A percentile compares a stretch with the other conserved stretches of the same genome.
These are phyloP conservation scores for Ettlia oleoabundans DNA, from an alignment of 139 green algal species.

Conservation along the genomic window DNA sequence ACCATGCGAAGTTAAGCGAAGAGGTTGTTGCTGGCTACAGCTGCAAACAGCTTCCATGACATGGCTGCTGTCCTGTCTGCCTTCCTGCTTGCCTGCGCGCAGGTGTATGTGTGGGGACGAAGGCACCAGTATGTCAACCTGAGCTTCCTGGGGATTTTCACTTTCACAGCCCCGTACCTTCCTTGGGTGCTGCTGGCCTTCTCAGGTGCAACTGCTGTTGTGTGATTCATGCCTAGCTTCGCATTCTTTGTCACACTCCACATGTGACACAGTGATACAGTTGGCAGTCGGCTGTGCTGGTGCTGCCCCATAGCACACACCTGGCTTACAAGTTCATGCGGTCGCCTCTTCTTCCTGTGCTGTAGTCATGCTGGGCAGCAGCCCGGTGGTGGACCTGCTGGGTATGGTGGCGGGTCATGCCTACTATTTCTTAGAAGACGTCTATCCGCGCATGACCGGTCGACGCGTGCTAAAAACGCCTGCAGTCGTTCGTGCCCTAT, in stretches of 20 bases:
- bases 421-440: slow-evolving; percentile 99
- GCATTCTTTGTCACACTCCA: neutral
- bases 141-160: slow-evolving; percentile 98
- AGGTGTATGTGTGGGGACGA: slow-evolving; percentile 97
- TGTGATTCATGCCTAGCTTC: neutral
- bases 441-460: slow-evolving; percentile 93
- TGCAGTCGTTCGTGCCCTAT: slow-evolving; percentile 72
- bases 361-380: slow-evolving; percentile 87
- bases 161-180: slow-evolving; percentile 98
- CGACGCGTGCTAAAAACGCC: slow-evolving; percentile 85
- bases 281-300: too few relatives aligned
- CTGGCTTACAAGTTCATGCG: too few relatives aligned
- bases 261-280: too few relatives aligned
- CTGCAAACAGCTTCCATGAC: neutral
- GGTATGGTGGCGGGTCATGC: slow-evolving; percentile 92
- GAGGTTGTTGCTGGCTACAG: too few relatives aligned
- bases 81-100: neutral
- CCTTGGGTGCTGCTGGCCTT: slow-evolving; percentile 98
- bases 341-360: neutral
- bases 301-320: too few relatives aligned
- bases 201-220: slow-evolving; percentile 35
- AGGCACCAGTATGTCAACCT: slow-evolving; percentile 93
- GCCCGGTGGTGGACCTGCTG: slow-evolving; percentile 91
- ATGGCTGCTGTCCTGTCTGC: neutral
- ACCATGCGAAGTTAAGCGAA: too few relatives aligned